Percentiles rank a stretch among this genome's conserved stretches.
Conservation (phyloP, 257 asterid species). For the Nyctanthes arbortristis region DNA sequence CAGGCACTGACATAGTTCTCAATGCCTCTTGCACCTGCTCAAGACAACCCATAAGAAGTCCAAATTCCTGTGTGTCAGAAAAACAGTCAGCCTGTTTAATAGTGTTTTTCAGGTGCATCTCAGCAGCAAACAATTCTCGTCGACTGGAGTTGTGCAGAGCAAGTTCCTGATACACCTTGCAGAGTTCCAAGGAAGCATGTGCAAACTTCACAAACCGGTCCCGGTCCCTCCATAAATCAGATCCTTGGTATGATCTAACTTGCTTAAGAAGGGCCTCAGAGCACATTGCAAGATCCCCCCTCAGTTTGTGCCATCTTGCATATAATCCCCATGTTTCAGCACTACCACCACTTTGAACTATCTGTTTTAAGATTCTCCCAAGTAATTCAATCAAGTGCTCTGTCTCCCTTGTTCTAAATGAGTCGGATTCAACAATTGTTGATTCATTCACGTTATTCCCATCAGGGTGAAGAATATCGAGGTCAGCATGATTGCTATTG, state of each 20-base stretch:
- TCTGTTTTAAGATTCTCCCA: slow-evolving; percentile 64
- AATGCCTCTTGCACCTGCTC: slow-evolving; percentile 60
- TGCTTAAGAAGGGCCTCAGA: slow-evolving; percentile 93
- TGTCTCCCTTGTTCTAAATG: slow-evolving; percentile 49
- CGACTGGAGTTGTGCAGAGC: slow-evolving; percentile 44
- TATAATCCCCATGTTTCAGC: slow-evolving; percentile 79
- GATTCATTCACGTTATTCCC: slow-evolving; percentile 26
- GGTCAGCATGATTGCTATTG: slow-evolving; percentile 9
- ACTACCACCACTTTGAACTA: slow-evolving; percentile 63
- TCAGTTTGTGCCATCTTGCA: slow-evolving; percentile 87
- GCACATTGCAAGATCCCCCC: slow-evolving; percentile 85
- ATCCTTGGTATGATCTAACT: slow-evolving; percentile 85
- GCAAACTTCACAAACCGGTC: slow-evolving; percentile 79
- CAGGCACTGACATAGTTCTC: slow-evolving; percentile 31
- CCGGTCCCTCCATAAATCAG: slow-evolving; percentile 76
- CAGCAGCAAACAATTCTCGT: slow-evolving; percentile 74
- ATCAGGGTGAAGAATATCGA: slow-evolving; percentile 22
- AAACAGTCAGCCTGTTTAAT: slow-evolving; percentile 69
- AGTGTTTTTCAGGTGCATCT: slow-evolving; percentile 83
- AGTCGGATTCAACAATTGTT: slow-evolving; percentile 31
- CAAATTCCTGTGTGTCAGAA: slow-evolving; percentile 52
- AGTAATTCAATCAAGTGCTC: slow-evolving; percentile 56
- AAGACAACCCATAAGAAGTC: slow-evolving; percentile 60
- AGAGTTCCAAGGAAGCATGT: slow-evolving; percentile 76
- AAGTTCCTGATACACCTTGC: slow-evolving; percentile 66